A percentile compares a stretch with the other conserved stretches of the same genome.
phyloP scores from a whole-genome alignment of 2,329 filamentous ascomycete species.

The Colletotrichum chlorophyti region DNA sequence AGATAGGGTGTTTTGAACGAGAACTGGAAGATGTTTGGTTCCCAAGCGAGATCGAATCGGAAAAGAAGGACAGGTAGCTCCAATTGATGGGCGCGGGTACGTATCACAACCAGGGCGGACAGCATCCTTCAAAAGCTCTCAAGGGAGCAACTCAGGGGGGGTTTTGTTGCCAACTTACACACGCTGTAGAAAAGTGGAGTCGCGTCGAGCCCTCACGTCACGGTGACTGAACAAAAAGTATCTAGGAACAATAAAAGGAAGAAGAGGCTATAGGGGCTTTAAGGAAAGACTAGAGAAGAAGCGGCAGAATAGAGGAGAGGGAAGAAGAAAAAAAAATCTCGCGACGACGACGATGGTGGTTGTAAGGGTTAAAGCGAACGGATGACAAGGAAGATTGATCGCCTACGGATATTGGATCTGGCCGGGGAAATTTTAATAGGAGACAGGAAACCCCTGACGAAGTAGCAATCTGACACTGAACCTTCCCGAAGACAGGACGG shows the following conservation, averaged over 20 bases:
- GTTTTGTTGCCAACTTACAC: slow-evolving; percentile 25
- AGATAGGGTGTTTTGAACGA: slow-evolving; percentile 3
- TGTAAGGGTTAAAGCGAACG: neutral
- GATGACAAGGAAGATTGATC: slow-evolving; percentile 5
- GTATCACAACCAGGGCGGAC: slow-evolving; percentile 10
- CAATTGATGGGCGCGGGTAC: slow-evolving; percentile 17
- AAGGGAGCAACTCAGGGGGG: slow-evolving; percentile 24
- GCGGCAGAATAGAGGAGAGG: neutral
- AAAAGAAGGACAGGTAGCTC: slow-evolving; percentile 29
- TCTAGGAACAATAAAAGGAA: slow-evolving; percentile 25
- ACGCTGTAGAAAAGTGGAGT: slow-evolving; percentile 17
- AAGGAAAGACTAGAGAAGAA: slow-evolving; percentile 24
- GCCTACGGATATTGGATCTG: too few species aligned
- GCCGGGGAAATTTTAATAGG: slow-evolving; percentile 6
- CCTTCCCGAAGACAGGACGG: slow-evolving; percentile 17
- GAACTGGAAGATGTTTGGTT: slow-evolving; percentile 8
- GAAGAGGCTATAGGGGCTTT: slow-evolving; percentile 9
- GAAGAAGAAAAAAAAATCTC: neutral
- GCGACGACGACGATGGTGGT: slow-evolving; percentile 1
- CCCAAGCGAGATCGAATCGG: neutral
- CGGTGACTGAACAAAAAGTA: too few species aligned
- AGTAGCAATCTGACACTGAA: slow-evolving; percentile 14
- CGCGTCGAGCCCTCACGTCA: slow-evolving; percentile 19
- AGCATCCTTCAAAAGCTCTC: neutral
- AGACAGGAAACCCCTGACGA: slow-evolving; percentile 7